Conservation (phyloP, 78 protist genomes). For the Dictyostelium citrinum region DNA sequence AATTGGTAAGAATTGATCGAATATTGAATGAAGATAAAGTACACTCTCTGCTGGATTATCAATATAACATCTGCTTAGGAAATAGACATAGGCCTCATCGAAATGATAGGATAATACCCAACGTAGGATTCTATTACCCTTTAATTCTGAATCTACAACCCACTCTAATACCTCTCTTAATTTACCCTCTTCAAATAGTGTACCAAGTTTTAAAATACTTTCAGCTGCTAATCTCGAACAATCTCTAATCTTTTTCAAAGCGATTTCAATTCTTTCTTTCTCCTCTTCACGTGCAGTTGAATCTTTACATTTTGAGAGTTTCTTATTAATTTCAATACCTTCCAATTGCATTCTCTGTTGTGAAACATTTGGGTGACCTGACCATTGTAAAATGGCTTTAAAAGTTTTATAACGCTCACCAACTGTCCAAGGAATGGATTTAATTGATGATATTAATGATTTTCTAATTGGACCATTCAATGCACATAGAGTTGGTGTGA, state of each 20-base stretch:
- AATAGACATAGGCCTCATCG: slow-evolving; percentile 55
- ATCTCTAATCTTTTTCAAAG: slow-evolving; percentile 29
- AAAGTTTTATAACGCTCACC: slow-evolving; percentile 75
- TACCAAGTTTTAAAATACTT: slow-evolving; percentile 25
- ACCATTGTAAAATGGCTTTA: slow-evolving; percentile 55
- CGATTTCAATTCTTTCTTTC: slow-evolving; percentile 11
- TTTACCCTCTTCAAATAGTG: slow-evolving; percentile 46
- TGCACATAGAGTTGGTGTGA: slow-evolving; percentile 48
- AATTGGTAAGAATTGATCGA: slow-evolving; percentile 65
- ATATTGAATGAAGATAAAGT: slow-evolving; percentile 52
- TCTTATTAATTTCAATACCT: slow-evolving; percentile 46
- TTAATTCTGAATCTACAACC: slow-evolving; percentile 63
- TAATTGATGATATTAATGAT: slow-evolving; percentile 13
- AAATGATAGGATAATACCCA: slow-evolving; percentile 74
- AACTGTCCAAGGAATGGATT: slow-evolving; percentile 65
- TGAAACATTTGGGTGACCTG: slow-evolving; percentile 58
- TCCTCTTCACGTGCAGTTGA: slow-evolving; percentile 52
- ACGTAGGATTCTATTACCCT: slow-evolving; percentile 58
- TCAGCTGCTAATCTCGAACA: slow-evolving; percentile 67
- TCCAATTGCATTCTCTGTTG: slow-evolving; percentile 54
- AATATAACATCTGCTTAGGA: slow-evolving; percentile 24
- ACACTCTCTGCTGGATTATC: slow-evolving; percentile 51
- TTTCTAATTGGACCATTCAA: slow-evolving; percentile 60
- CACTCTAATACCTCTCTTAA: slow-evolving; percentile 39
- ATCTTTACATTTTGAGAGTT: slow-evolving; percentile 46